Evolutionary conservation across 169 alveolate genomes (phyloP).

Genomic region (Toxoplasma gondii): DNA sequence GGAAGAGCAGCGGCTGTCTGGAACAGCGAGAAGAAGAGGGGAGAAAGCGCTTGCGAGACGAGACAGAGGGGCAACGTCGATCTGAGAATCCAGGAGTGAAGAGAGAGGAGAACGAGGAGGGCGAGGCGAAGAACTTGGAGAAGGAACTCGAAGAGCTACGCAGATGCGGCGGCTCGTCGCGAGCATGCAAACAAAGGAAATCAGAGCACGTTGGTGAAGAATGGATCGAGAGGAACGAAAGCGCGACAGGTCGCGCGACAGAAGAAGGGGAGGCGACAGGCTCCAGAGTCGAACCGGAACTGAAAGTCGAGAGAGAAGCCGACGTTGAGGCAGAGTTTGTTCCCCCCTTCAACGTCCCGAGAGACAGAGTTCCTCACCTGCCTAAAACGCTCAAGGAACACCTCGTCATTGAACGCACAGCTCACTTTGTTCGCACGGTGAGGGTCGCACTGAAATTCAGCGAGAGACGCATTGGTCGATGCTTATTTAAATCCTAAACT

Average conservation of each 20-base stretch:
- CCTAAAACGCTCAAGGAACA: conserved; percentile 54
- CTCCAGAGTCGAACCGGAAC: too few species aligned
- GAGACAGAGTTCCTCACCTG: neutral
- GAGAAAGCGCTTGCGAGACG: neutral
- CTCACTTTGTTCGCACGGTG: conserved; percentile 66
- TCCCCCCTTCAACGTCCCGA: conserved; percentile 48
- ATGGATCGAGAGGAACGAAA: too few species aligned
- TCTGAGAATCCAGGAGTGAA: neutral
- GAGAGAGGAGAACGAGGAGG: neutral
- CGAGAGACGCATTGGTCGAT: neutral
- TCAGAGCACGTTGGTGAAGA: too few species aligned
- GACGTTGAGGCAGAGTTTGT: neutral
- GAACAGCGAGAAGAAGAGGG: neutral
- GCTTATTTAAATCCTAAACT: too few species aligned
- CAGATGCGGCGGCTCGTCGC: neutral
- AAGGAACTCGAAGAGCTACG: neutral
- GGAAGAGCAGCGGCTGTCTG: conserved; percentile 2
- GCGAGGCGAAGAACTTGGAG: too few species aligned
- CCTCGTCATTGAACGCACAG: conserved; percentile 65
- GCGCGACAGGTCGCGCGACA: too few species aligned
- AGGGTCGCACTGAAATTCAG: neutral
- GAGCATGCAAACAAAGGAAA: neutral
- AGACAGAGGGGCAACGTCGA: neutral
- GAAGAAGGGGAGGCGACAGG: too few species aligned
- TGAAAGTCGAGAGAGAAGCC: neutral